phyloP scores from a whole-genome alignment of 75 land plant genomes.

The Ceratopteris richardii region DNA sequence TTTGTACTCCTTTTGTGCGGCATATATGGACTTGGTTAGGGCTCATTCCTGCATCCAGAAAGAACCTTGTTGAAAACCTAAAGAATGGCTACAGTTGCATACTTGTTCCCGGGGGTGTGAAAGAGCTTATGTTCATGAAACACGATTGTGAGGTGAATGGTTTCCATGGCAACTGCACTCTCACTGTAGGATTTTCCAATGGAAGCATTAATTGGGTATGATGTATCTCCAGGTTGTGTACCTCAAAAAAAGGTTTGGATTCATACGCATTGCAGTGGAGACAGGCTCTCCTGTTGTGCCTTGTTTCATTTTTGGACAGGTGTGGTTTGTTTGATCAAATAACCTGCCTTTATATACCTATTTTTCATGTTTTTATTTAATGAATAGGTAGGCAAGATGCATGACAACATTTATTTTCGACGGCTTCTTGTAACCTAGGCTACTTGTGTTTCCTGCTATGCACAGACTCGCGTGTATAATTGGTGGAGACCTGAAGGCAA shows the following conservation, averaged over 20 bases:
- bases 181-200: not conserved
- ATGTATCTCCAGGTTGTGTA: constrained; percentile 46
- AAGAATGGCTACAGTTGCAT: constrained; percentile 68
- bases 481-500: constrained; percentile 87
- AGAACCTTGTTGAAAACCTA: constrained; percentile 50
- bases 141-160: constrained; percentile 56
- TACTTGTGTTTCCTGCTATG: constrained; percentile 7
- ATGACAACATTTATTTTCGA: not conserved
- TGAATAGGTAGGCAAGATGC: too few relatives aligned
- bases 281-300: constrained; percentile 79
- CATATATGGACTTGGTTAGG: constrained; percentile 98
- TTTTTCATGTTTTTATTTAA: too few relatives aligned
- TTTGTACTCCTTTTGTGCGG: constrained; percentile 78
- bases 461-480: constrained; percentile 28
- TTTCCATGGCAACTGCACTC: too few relatives aligned
- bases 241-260: constrained; percentile 68
- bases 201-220: not conserved
- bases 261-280: constrained; percentile 87
- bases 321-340: constrained; percentile 6
- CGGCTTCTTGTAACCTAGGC: too few relatives aligned
- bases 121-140: constrained; percentile 68
- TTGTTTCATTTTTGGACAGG: constrained; percentile 92
- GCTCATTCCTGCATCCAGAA: constrained; percentile 68
- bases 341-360: not conserved
- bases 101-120: constrained; percentile 89